Evolutionary conservation across 139 green algal genomes (phyloP).

Genomic region (Chlamydomonas sphaeroides): DNA sequence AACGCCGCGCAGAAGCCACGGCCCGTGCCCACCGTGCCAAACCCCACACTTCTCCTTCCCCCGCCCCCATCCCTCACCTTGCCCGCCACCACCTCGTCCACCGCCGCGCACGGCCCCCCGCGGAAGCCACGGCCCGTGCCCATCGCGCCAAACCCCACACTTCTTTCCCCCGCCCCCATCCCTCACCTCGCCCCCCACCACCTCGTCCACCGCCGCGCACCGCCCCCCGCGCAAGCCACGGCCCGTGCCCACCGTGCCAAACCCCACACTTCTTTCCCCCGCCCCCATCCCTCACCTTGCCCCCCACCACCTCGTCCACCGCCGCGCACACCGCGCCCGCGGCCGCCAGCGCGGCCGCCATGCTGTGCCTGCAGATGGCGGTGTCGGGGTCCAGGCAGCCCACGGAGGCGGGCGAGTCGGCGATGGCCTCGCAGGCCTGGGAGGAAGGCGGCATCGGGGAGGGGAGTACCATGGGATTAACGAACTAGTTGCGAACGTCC

Average conservation of each 20-base stretch:
- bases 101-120: background rate
- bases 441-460: background rate
- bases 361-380: slow-evolving; percentile 75
- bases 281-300: slow-evolving; percentile 31
- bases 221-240: background rate
- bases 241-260: background rate
- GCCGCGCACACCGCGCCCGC: slow-evolving; percentile 78
- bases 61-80: too few relatives aligned
- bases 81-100: too few relatives aligned
- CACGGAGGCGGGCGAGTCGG: slow-evolving; percentile 56
- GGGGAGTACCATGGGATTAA: too few relatives aligned
- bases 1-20: too few relatives aligned
- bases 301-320: slow-evolving; percentile 74
- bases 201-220: background rate
- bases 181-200: slow-evolving; percentile 66
- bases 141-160: too few relatives aligned
- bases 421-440: slow-evolving; percentile 61
- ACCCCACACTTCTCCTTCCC: too few relatives aligned
- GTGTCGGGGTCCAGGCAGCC: slow-evolving; percentile 88
- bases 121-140: too few relatives aligned
- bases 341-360: slow-evolving; percentile 78
- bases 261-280: too few relatives aligned
- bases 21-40: too few relatives aligned
- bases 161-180: too few relatives aligned
- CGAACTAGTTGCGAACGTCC: too few relatives aligned